Evolutionary conservation across 1,284 basidiomycete species (phyloP), one percentile per base, ranked within the genome.

Genomic region (Chondrostereum purpureum): DNA sequence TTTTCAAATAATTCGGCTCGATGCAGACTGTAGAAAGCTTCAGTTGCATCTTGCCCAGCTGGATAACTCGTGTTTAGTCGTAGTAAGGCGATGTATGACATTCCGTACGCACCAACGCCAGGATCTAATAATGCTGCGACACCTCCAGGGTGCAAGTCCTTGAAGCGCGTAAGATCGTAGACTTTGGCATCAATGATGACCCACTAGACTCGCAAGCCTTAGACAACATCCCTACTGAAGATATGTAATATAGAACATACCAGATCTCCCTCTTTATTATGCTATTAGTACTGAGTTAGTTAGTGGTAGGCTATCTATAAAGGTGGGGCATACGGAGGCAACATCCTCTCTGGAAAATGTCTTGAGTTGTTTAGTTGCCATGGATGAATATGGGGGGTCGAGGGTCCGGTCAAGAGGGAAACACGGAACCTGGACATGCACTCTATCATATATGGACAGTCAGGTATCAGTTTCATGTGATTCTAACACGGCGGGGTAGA

Each of bases 11-110:
- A 83, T 58, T 96, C 92, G 39, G 87, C 80, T 18, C 92, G 76
- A 62, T 97, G 93, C 43, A 97, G 75, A n/a, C 88, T 84, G 53
- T 88, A 97, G 76, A 97, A 97, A 0, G 77, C 77, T 23, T 91
- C 72, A 1, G 93, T 95, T 0, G 91, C 89, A 55, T 97, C 93
- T 59, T 89, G 75, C 35, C 73, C 73, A 42, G 72, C 73, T 75
- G 20, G 5, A 39, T 21, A 6, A 23, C 39, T 19, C 20, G 8
- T 8, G 35, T n/a, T 14, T 17, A 4, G 6, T 14, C 27, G 18
- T 10, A 18, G 11, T 42, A 14, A 16, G 17, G 18, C 38, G 4
- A 22, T 10, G 16, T n/a, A n/a, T n/a, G n/a, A 4, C 24, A 37
- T 42, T 5, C 31, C 12, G 13, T 27, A 68, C 72, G 55, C 50